Evolutionary conservation across 805 yeast genomes (phyloP), one percentile per base, ranked within the genome.

Genomic region (Brettanomyces anomalus): DNA sequence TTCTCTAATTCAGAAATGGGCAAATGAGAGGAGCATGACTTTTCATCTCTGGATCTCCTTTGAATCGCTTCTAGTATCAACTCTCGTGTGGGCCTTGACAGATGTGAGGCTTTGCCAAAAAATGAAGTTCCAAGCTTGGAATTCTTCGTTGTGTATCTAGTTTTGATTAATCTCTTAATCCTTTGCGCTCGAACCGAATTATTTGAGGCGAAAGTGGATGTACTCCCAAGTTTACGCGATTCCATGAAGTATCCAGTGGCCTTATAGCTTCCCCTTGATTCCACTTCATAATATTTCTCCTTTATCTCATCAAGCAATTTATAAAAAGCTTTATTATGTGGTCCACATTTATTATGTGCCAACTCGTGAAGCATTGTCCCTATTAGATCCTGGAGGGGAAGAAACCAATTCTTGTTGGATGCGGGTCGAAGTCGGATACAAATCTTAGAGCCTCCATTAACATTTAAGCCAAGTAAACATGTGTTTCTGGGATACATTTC

Each of bases 311-410:
- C 90, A 49, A 87, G 59, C 40, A 71, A 70, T 40, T 65, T 64
- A 56, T 85, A 85, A 56, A 90, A 90, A 45, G 62, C 63, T 3
- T 64, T 72, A 64, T 90, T 82, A 56, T 90, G 97, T 0, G 95
- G 84, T 0, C 96, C 96, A 53, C 66, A 66, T 17, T 69, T 57
- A 57, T 87, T 89, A 58, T 90, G 97, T 2, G 86, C 75, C 35
- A 90, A 67, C 58, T 90, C 97, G 60, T 90, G 97, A 4, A 90
- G 65, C 78, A 88, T 74, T 0, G 96, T 87, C 1, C 88, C 95
- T 20, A 89, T 56, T 2, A 89, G 62, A 40, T 78, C 79, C 3
- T 77, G 70, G 60, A 80, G 64, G 1, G 88, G 81, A 16, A 79
- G 57, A 57, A 89, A 88, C 44, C 55, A 52, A 28, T 52, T 51